phyloP scores from a whole-genome alignment of 2,329 filamentous ascomycete genomes.

The Alternaria sp. region DNA sequence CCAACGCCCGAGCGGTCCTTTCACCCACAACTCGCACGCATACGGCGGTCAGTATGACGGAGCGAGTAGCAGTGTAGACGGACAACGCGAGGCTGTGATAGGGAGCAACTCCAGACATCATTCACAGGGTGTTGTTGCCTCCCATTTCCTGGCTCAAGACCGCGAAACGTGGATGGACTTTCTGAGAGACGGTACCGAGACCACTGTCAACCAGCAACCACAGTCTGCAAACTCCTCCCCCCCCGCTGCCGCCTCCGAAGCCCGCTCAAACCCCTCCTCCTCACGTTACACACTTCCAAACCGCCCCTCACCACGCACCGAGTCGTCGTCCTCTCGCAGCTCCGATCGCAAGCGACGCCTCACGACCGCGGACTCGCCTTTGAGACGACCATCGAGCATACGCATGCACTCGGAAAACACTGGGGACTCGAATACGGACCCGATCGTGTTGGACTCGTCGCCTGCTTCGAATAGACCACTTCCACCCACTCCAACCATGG shows the following conservation, averaged over 20 bases:
- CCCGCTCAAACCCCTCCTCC: conserved; percentile 16
- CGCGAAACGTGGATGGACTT: conserved; percentile 50
- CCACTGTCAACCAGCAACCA: conserved; percentile 17
- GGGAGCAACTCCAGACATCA: conserved; percentile 13
- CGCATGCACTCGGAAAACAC: conserved; percentile 29
- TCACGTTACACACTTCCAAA: conserved; percentile 31
- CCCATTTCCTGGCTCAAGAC: conserved; percentile 39
- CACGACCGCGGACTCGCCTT: conserved; percentile 44
- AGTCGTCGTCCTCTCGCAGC: conserved; percentile 30
- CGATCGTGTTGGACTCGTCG: conserved; percentile 33
- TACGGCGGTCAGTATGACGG: conserved; percentile 25
- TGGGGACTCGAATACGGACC: conserved; percentile 28
- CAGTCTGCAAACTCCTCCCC: conserved; percentile 7
- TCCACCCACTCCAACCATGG: conserved; percentile 19
- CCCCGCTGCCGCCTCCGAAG: conserved; percentile 14
- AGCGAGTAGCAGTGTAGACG: conserved; percentile 17
- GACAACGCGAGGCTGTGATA: conserved; percentile 5
- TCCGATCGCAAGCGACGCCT: conserved; percentile 49
- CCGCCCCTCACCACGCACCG: conserved; percentile 27
- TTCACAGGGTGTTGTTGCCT: conserved; percentile 37
- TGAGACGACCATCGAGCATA: conserved; percentile 39
- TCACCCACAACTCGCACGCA: conserved; percentile 28
- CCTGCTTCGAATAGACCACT: conserved; percentile 22
- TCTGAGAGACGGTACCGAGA: conserved; percentile 34
- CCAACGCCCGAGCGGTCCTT: conserved; percentile 13